Percentiles rank a stretch among this genome's conserved stretches.
These are phyloP conservation scores for Agaricus sinodeliciosus DNA, from an alignment of 768 basidiomycete genomes.

Conservation along the genomic window DNA sequence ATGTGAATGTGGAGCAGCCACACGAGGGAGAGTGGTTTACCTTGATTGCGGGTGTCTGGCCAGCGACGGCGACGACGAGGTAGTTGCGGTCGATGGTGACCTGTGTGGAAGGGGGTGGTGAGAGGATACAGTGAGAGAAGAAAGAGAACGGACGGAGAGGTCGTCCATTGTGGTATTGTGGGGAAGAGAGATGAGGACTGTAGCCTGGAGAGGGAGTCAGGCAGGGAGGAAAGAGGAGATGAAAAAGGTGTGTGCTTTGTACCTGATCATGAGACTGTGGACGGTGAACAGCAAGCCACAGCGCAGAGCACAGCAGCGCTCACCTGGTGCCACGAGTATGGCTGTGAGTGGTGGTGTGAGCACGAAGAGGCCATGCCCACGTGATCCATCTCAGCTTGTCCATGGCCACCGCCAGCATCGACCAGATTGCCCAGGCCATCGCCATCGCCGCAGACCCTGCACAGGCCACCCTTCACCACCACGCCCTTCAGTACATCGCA, in stretches of 20 bases:
- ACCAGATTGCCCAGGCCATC: conserved; percentile 80
- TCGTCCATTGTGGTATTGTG: conserved; percentile 68
- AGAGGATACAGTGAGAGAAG: neutral
- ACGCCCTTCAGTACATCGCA: conserved; percentile 80
- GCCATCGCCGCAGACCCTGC: conserved; percentile 79
- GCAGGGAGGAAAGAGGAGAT: conserved; percentile 14
- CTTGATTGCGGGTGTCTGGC: conserved; percentile 67
- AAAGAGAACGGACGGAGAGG: conserved; percentile 38
- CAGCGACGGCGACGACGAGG: conserved; percentile 68
- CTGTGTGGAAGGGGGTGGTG: conserved; percentile 31
- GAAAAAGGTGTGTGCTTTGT: too few species aligned
- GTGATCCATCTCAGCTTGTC: too few species aligned
- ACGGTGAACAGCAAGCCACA: conserved; percentile 12
- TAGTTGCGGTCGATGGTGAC: conserved; percentile 67
- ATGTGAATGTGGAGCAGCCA: too few species aligned
- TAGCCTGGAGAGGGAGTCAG: conserved; percentile 44
- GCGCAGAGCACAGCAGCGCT: conserved; percentile 16
- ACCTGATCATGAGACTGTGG: conserved; percentile 85
- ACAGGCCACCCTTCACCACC: conserved; percentile 66
- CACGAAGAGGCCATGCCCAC: conserved; percentile 25
- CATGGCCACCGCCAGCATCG: conserved; percentile 75
- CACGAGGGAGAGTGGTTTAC: conserved; percentile 30
- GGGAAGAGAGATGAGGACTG: conserved; percentile 68
- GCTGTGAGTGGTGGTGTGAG: conserved; percentile 27
- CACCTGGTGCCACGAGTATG: conserved; percentile 88